A percentile compares a stretch with the other conserved stretches of the same genome.
phyloP scores from a whole-genome alignment of 441 rosid species.

The Cnidoscolus chayamansa region DNA sequence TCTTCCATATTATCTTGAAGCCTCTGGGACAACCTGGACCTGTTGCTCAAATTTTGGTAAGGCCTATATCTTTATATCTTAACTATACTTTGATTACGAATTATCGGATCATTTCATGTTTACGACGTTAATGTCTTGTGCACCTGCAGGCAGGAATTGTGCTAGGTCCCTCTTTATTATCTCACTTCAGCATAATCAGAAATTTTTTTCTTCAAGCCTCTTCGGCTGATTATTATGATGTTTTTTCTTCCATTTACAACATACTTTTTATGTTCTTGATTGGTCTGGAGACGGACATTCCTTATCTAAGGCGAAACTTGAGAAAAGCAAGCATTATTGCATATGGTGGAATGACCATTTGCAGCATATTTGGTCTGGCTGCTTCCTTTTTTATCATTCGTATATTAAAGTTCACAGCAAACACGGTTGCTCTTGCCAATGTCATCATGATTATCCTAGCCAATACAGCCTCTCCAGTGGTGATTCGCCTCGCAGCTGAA shows the following conservation, averaged over 20 bases:
- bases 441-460: constrained; percentile 43
- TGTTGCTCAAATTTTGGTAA: constrained; percentile 64
- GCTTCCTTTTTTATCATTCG: constrained; percentile 36
- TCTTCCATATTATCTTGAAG: constrained; percentile 59
- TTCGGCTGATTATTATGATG: constrained; percentile 49
- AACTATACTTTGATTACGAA: too few relatives aligned
- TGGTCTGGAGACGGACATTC: constrained; percentile 65
- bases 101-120: too few relatives aligned
- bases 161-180: constrained; percentile 59
- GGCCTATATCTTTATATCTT: not conserved
- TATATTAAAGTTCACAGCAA: constrained; percentile 22
- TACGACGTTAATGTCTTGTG: not conserved
- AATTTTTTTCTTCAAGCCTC: constrained; percentile 53
- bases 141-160: constrained; percentile 68
- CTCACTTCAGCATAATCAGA: constrained; percentile 37
- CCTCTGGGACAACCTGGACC: constrained; percentile 76
- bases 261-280: constrained; percentile 72
- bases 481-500: constrained; percentile 60
- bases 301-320: constrained; percentile 51
- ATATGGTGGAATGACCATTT: constrained; percentile 30
- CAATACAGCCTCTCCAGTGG: constrained; percentile 71
- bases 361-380: constrained; percentile 39
- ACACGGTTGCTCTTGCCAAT: constrained; percentile 29
- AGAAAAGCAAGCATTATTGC: constrained; percentile 45
- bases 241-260: constrained; percentile 49